These are phyloP conservation scores for Ascodesmis nigricans DNA, from an alignment of 495 filamentous ascomycete genomes.

Conservation along the genomic window DNA sequence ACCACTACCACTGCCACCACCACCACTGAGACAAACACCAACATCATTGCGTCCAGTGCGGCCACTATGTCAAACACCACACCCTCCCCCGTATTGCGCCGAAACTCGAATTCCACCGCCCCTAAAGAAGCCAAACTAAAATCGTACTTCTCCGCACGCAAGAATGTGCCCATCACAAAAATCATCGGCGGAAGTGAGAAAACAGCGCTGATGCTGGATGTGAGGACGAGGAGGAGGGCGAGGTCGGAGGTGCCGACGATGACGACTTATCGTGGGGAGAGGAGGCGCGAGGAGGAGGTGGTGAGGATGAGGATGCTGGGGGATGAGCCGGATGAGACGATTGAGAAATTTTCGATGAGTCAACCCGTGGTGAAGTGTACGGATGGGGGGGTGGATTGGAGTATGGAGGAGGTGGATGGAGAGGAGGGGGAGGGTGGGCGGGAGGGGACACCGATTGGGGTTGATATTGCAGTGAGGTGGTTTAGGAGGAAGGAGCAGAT, in stretches of 20 bases:
- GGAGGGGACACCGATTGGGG: too few relatives aligned
- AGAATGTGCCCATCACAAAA: too few relatives aligned
- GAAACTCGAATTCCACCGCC: too few relatives aligned
- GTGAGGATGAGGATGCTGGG: too few relatives aligned
- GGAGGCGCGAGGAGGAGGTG: too few relatives aligned
- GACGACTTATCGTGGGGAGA: too few relatives aligned
- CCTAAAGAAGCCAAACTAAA: too few relatives aligned
- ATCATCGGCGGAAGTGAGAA: not conserved
- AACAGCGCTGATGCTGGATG: not conserved
- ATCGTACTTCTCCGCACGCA: too few relatives aligned
- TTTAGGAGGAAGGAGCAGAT: conserved; percentile 5
- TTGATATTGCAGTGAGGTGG: not conserved
- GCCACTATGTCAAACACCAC: not conserved
- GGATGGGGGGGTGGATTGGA: not conserved
- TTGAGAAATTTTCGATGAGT: not conserved
- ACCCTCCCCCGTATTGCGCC: too few relatives aligned
- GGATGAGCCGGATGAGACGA: not conserved
- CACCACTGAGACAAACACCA: conserved; percentile 7
- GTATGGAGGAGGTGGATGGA: too few relatives aligned
- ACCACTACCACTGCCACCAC: conserved; percentile 20
- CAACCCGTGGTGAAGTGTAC: not conserved
- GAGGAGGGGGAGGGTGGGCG: not conserved
- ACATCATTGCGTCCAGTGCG: not conserved
- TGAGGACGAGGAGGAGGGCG: not conserved
- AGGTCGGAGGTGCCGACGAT: too few relatives aligned